These are phyloP conservation scores for Ammopiptanthus mongolicus DNA, from an alignment of 306 rosid genomes.

Conservation along the genomic window DNA sequence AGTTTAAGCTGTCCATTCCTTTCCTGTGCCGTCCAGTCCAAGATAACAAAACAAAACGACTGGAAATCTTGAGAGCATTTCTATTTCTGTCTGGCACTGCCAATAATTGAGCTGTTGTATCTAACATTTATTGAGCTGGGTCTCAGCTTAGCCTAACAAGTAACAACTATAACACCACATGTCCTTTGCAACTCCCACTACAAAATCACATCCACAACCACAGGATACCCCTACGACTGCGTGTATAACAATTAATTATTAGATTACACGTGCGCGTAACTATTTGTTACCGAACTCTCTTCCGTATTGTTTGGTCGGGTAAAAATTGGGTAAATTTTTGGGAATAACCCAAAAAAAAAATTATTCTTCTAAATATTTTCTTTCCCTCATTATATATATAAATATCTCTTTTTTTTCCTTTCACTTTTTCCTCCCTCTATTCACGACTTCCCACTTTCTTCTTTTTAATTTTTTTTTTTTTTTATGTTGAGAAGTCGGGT, in stretches of 20 bases:
- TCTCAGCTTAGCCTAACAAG: neutral
- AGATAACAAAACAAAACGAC: neutral
- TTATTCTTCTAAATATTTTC: no score
- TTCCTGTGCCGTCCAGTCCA: neutral
- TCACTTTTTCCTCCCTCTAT: no score
- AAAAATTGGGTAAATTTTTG: no score
- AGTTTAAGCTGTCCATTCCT: constrained; percentile 7
- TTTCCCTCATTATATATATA: no score
- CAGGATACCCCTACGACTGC: neutral
- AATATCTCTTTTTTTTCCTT: no score
- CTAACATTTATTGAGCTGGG: constrained; percentile 7
- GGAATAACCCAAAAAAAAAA: no score
- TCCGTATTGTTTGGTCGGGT: no score
- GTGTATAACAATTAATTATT: neutral
- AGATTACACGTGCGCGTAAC: neutral
- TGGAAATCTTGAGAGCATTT: neutral
- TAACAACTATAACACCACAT: constrained; percentile 14
- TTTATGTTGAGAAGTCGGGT: no score
- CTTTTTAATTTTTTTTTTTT: no score
- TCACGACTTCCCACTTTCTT: no score
- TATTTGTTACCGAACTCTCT: no score
- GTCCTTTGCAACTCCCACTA: constrained; percentile 11
- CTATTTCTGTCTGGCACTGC: neutral
- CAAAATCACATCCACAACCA: neutral
- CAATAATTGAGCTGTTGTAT: constrained; percentile 22